Conservation (phyloP, 2,329 filamentous ascomycete species). For the Phaeomoniella chlamydospora region DNA sequence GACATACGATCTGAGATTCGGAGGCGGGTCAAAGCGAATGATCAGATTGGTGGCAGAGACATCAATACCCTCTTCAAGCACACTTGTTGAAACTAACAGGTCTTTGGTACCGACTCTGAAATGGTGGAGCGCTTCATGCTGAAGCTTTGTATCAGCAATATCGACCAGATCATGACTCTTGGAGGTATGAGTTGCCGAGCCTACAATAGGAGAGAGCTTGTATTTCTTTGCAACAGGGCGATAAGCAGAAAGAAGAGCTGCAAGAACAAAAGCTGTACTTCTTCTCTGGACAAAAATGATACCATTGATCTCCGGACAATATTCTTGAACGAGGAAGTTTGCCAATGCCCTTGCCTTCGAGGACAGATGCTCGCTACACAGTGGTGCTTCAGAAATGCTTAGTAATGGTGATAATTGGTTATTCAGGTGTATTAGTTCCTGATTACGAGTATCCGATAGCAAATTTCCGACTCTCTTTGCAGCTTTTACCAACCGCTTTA, state of each 20-base stretch:
- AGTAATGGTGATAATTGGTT: slow-evolving; percentile 18
- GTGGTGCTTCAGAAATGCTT: slow-evolving; percentile 5
- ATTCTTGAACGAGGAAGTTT: slow-evolving; percentile 30
- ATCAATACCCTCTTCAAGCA: slow-evolving; percentile 48
- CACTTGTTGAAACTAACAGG: slow-evolving; percentile 42
- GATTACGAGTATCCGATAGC: slow-evolving; percentile 28
- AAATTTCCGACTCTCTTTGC: slow-evolving; percentile 11
- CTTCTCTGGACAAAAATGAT: slow-evolving; percentile 57
- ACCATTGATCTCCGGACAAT: slow-evolving; percentile 33
- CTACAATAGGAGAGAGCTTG: slow-evolving; percentile 36
- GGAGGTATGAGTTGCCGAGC: slow-evolving; percentile 26
- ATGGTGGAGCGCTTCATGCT: slow-evolving; percentile 37
- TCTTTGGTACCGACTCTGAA: slow-evolving; percentile 39
- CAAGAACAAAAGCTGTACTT: slow-evolving; percentile 44
- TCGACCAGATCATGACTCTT: slow-evolving; percentile 34
- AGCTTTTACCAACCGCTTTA: slow-evolving; percentile 19
- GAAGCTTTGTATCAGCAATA: slow-evolving; percentile 30
- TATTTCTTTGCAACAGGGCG: slow-evolving; percentile 26
- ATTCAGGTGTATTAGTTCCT: slow-evolving; percentile 43
- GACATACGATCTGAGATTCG: slow-evolving; percentile 49
- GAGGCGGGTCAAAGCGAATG: slow-evolving; percentile 47
- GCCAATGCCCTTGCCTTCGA: slow-evolving; percentile 45
- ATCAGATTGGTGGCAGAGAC: slow-evolving; percentile 50
- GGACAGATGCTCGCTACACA: slow-evolving; percentile 25
- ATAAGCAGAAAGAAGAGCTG: slow-evolving; percentile 40